Base-by-base conservation (phyloP, 2,329 filamentous ascomycete genomes). In the Pseudogymnoascus pannorum region DNA sequence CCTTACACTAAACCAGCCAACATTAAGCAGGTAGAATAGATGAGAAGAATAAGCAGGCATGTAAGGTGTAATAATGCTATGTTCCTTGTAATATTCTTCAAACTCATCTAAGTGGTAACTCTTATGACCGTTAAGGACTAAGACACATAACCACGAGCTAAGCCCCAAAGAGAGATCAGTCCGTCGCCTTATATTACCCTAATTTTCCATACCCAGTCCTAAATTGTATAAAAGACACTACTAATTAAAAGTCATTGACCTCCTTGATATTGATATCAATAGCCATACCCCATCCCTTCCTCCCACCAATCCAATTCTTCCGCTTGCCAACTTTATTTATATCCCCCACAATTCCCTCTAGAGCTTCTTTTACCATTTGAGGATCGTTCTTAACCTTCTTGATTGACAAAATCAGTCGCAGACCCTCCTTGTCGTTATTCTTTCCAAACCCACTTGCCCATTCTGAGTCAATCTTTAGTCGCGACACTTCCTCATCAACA, bases 281-380 rank as follows among this genome's bases (percentile, higher is more conserved):
- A n/a, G 62, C 42, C 72, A 75, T 74, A 2, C 74, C 74, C 73
- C 73, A 75, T 0, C 72, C 70, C 2, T 72, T 66, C 7, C 68
- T 67, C 4, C 68, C 68, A 1, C 71, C 73, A 29, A 72, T 66
- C 74, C 81, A 85, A 62, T 81, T 77, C 75, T 85, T 86, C 71
- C 77, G 80, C 75, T 86, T 86, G 0, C 83, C 83, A 5, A 79
- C 74, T 71, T 84, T 85, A 64, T 81, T 76, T 33, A 83, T 70
- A 68, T 75, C 69, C 40, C 73, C 67, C 20, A 76, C 66, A 64
- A 76, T 75, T 1, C 75, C 73, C 18, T 74, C 69, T 5, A 78
- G 69, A 2, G 73, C 73, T 38, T 78, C 75, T 33, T 72, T 74
- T 14, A 80, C 69, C 62, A 75, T 73, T 33, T 72, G 69, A 3